Evolutionary conservation across 169 alveolate genomes (phyloP), one percentile per base, ranked within the genome.

Genomic region (Babesia caballi): DNA sequence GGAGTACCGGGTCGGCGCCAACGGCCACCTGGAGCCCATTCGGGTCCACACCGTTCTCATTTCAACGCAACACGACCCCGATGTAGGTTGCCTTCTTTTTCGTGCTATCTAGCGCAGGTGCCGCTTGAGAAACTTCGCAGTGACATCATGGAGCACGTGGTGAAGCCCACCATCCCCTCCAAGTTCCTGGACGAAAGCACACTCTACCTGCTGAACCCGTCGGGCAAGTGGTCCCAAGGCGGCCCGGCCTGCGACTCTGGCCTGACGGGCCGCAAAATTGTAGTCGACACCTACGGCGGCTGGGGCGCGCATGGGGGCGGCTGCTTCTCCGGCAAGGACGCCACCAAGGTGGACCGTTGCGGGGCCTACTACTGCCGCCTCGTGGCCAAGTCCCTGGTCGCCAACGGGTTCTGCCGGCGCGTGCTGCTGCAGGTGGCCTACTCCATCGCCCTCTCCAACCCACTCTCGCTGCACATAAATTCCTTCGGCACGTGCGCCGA

Each of bases 291-390:
- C 27, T 98, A 97, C 88, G 99, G 98, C 30, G 99, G 99, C 51
- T 97, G 99, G 99, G 99, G 99, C 17, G 99, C 98, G 25, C 99
- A 97, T 85, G 99, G 99, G 25, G 99, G 99, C 15, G 99, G 99
- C 51, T 99, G 99, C 53, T 98, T 98, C 94, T 97, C 99, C 52
- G 99, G 99, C 81, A 98, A 98, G 85, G 99, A 98, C 77, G 88
- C 98, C 53, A 93, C 99, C 40, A 98, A 98, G 91, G 99, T 97
- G 38, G 99, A 98, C 82, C 92, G 99, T 49, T 95, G 99, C 17
- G 99, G 99, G 25, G 99, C 99, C 32, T 98, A 98, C 91, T 96
- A 96, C 70, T 98, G 98, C 71, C 94, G 99, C 63, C 93, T 94
- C 93, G 97, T 96, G 40, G 99, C 99, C 36, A 98, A 97, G 88